These are phyloP conservation scores for Xylariales sp. DNA, from an alignment of 2,329 filamentous ascomycete species.

Conservation along the genomic window DNA sequence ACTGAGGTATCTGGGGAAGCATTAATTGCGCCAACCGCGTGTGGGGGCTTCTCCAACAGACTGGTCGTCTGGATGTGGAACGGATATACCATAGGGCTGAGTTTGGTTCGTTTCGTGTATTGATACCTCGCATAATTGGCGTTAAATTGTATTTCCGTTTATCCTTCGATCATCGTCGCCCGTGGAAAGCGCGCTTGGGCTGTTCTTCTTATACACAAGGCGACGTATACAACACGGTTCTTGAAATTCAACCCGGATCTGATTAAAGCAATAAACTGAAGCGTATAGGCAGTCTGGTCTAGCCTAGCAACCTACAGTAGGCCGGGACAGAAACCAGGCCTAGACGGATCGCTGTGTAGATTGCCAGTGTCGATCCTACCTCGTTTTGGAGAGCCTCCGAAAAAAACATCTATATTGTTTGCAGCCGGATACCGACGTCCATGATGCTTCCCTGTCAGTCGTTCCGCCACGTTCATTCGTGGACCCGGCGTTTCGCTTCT, in stretches of 20 bases:
- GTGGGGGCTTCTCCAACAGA: not conserved
- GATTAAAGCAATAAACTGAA: slow-evolving; percentile 1
- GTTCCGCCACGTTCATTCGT: not conserved
- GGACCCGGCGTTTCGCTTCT: not conserved
- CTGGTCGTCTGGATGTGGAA: slow-evolving; percentile 4
- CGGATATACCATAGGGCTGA: slow-evolving; percentile 10
- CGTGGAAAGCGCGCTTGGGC: not conserved
- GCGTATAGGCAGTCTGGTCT: not conserved
- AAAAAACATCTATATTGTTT: slow-evolving; percentile 28
- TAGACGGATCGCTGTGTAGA: slow-evolving; percentile 16
- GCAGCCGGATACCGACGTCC: slow-evolving; percentile 8
- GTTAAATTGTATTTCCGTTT: slow-evolving; percentile 26
- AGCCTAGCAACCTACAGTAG: not conserved
- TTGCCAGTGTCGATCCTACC: slow-evolving; percentile 24
- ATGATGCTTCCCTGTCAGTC: slow-evolving; percentile 1
- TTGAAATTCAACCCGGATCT: not conserved
- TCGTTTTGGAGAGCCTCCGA: slow-evolving; percentile 32
- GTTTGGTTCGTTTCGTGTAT: slow-evolving; percentile 12
- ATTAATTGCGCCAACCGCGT: slow-evolving; percentile 2
- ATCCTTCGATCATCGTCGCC: not conserved
- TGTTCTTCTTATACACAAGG: not conserved
- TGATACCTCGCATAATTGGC: slow-evolving; percentile 35
- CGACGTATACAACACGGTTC: not conserved
- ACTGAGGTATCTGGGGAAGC: not conserved
- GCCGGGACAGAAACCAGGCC: not conserved